Evolutionary conservation across 2,329 filamentous ascomycete species (phyloP).

Genomic region (Sporothrix brunneoviolacea): DNA sequence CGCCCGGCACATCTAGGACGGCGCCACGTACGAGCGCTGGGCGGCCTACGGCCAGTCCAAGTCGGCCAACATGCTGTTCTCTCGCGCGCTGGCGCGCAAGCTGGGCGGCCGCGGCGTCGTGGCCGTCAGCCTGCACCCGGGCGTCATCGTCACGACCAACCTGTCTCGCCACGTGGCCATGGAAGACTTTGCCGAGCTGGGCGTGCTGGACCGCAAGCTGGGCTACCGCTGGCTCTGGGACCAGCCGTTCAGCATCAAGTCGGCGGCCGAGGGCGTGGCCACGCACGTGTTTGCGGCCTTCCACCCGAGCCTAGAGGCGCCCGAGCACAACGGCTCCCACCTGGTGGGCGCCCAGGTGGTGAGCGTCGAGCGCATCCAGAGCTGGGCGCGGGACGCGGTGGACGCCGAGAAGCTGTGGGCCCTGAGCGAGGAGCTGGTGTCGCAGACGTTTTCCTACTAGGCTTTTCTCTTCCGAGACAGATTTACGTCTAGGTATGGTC

Average conservation of each 20-base stretch:
- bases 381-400: conserved; percentile 19
- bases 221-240: conserved; percentile 6
- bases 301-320: conserved; percentile 12
- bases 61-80: conserved; percentile 25
- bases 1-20: conserved; percentile 24
- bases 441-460: conserved; percentile 32
- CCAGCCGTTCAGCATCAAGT: not conserved
- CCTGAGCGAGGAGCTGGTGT: conserved; percentile 40
- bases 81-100: conserved; percentile 11
- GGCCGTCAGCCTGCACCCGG: conserved; percentile 14
- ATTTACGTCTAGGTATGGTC: too few species aligned
- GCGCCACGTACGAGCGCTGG: conserved; percentile 20
- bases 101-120: not conserved
- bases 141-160: conserved; percentile 14
- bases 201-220: not conserved
- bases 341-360: conserved; percentile 20
- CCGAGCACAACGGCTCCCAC: conserved; percentile 21
- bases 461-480: too few species aligned
- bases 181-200: conserved; percentile 6
- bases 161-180: conserved; percentile 1
- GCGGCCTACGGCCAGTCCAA: conserved; percentile 25
- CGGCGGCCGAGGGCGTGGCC: conserved; percentile 12
- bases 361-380: conserved; percentile 16
- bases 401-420: conserved; percentile 39
- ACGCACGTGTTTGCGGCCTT: conserved; percentile 21